A percentile compares a stretch with the other conserved stretches of the same genome.
Conservation (phyloP, 306 rosid genomes). For the Cyamopsis tetragonoloba region DNA sequence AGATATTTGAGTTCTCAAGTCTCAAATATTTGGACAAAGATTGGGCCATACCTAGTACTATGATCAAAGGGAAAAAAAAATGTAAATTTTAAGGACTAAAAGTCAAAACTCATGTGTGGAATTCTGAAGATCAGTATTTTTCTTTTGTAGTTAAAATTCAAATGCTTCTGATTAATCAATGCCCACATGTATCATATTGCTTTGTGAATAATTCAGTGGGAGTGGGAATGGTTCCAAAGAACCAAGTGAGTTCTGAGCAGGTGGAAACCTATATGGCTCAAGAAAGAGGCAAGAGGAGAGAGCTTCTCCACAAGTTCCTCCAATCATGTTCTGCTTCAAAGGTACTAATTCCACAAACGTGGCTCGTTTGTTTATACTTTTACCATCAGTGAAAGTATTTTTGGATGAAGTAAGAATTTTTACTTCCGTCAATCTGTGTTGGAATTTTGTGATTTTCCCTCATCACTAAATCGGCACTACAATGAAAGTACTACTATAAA, state of each 20-base stretch:
- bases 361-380: too few species aligned
- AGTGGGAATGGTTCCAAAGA: conserved; percentile 74
- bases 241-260: conserved; percentile 65
- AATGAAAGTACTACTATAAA: not conserved
- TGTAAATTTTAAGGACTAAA: not conserved
- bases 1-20: not conserved
- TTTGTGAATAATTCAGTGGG: conserved; percentile 60
- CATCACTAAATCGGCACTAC: too few species aligned
- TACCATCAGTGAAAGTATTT: too few species aligned
- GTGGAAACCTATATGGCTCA: conserved; percentile 60
- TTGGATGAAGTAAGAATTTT: too few species aligned
- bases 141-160: not conserved
- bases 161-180: conserved; percentile 7
- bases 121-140: not conserved
- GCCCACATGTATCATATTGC: not conserved
- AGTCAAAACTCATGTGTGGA: not conserved
- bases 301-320: conserved; percentile 58
- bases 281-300: conserved; percentile 68
- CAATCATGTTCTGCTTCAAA: conserved; percentile 53
- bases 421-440: too few species aligned
- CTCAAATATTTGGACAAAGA: not conserved
- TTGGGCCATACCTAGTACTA: not conserved
- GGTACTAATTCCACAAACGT: conserved; percentile 37
- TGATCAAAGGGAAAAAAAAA: not conserved
- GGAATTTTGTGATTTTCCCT: too few species aligned